A percentile compares a stretch with the other conserved stretches of the same genome.
Evolutionary conservation across 208 protist species (phyloP).

Genomic region (Spongospora subterranea): DNA sequence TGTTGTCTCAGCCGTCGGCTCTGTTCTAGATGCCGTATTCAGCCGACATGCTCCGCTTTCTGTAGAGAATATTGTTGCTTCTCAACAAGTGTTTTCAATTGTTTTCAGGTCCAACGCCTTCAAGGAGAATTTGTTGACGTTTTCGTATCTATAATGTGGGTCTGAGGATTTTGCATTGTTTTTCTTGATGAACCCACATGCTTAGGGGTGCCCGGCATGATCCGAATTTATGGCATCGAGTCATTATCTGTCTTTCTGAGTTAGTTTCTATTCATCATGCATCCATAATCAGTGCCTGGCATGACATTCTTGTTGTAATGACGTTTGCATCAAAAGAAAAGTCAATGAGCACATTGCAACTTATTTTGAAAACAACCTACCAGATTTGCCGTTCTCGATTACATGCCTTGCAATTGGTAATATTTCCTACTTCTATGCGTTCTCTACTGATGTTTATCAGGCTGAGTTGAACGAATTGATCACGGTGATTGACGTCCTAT

Average conservation of each 20-base stretch:
- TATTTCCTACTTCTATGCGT: background rate
- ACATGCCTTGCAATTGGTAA: background rate
- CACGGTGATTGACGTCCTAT: background rate
- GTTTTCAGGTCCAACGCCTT: background rate
- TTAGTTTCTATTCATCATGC: background rate
- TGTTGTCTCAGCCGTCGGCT: background rate
- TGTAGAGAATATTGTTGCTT: background rate
- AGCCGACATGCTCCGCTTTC: background rate
- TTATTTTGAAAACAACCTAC: conserved; percentile 35
- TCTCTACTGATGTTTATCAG: background rate
- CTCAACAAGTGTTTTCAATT: background rate
- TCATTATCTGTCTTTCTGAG: background rate
- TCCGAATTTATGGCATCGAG: conserved; percentile 13
- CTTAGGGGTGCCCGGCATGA: background rate
- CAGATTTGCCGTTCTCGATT: background rate
- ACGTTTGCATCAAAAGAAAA: conserved; percentile 54
- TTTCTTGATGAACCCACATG: background rate
- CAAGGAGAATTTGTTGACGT: conserved; percentile 45
- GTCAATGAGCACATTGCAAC: background rate
- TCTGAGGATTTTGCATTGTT: background rate
- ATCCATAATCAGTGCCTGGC: background rate
- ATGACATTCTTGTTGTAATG: conserved; percentile 41
- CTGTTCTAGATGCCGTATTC: background rate
- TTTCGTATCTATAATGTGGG: conserved; percentile 37
- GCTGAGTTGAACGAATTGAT: background rate